phyloP scores from a whole-genome alignment of 2,329 filamentous ascomycete genomes.

The Venturia nashicola region DNA sequence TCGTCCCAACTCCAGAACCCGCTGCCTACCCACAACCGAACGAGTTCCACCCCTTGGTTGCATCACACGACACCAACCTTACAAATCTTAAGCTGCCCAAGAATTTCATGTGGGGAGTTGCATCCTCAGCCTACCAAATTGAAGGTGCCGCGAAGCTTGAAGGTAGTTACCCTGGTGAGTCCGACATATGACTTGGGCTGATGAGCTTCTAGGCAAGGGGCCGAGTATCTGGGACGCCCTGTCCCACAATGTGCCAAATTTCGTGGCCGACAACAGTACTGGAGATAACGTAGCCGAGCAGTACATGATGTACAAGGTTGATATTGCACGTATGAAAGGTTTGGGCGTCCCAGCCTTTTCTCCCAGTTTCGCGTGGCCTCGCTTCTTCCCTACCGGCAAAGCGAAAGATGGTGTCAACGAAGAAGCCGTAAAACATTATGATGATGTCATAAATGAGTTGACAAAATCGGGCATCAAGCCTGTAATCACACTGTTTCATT shows the following conservation, averaged over 20 bases:
- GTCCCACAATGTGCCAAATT: slow-evolving; percentile 27
- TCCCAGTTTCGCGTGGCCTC: slow-evolving; percentile 26
- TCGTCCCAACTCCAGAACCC: slow-evolving; percentile 28
- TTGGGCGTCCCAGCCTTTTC: slow-evolving; percentile 23
- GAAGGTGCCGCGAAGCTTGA: slow-evolving; percentile 32
- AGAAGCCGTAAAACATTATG: slow-evolving; percentile 25
- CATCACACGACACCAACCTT: slow-evolving; percentile 21
- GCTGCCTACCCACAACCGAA: slow-evolving; percentile 25
- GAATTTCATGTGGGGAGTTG: slow-evolving; percentile 31
- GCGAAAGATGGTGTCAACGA: slow-evolving; percentile 20
- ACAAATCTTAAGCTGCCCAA: slow-evolving; percentile 26
- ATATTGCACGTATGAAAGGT: slow-evolving; percentile 25
- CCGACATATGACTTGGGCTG: background rate
- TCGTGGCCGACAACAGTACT: slow-evolving; percentile 28
- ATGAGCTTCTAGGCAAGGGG: slow-evolving; percentile 17
- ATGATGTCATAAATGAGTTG: slow-evolving; percentile 23
- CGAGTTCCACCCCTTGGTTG: slow-evolving; percentile 31
- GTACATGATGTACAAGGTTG: slow-evolving; percentile 32
- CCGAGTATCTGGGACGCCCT: slow-evolving; percentile 33
- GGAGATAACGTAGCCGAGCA: slow-evolving; percentile 29
- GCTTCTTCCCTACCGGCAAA: slow-evolving; percentile 26
- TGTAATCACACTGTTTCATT: slow-evolving; percentile 29
- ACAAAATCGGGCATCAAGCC: slow-evolving; percentile 22
- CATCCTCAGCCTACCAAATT: slow-evolving; percentile 28
- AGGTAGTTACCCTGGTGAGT: slow-evolving; percentile 13